Evolutionary conservation across 2,329 filamentous ascomycete genomes (phyloP).

Genomic region (Ceratocystis alfenasii): DNA sequence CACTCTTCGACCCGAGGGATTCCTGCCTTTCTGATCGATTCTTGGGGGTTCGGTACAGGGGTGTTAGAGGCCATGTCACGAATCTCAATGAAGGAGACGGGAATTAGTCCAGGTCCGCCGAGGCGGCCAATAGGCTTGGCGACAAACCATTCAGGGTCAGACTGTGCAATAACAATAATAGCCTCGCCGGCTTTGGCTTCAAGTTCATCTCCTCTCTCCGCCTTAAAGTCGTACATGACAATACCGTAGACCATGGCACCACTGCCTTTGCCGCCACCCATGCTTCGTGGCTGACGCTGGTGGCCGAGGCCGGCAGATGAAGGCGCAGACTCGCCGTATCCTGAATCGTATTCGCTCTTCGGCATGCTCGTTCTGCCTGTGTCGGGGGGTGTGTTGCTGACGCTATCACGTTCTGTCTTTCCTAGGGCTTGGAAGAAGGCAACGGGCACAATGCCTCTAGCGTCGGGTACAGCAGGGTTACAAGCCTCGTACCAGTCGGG

Average conservation of each 20-base stretch:
- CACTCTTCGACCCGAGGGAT: conserved; percentile 95
- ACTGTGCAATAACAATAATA: conserved; percentile 97
- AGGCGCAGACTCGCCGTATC: conserved; percentile 53
- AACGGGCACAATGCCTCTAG: conserved; percentile 83
- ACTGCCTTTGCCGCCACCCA: conserved; percentile 31
- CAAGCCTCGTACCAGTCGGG: conserved; percentile 96
- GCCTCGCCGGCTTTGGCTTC: conserved; percentile 91
- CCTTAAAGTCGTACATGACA: conserved; percentile 93
- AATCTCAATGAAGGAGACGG: conserved; percentile 93
- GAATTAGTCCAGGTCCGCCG: conserved; percentile 90
- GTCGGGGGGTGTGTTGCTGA: conserved; percentile 40
- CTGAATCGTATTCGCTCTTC: conserved; percentile 69
- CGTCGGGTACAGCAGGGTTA: conserved; percentile 79
- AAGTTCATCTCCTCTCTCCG: conserved; percentile 88
- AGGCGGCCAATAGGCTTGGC: conserved; percentile 96
- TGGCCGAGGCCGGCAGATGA: conserved; percentile 23
- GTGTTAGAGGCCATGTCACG: conserved; percentile 83
- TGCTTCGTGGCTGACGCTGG: conserved; percentile 41
- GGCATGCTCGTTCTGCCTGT: conserved; percentile 38
- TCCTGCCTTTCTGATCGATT: conserved; percentile 75
- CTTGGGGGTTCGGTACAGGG: conserved; percentile 67
- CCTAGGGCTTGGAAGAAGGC: conserved; percentile 86
- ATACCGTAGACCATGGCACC: conserved; percentile 87
- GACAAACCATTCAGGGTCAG: conserved; percentile 97
- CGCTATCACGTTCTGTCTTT: conserved; percentile 83